A percentile compares a stretch with the other conserved stretches of the same genome.
Conservation (phyloP, 2,329 filamentous ascomycete genomes). For the Calonectria pteridis region DNA sequence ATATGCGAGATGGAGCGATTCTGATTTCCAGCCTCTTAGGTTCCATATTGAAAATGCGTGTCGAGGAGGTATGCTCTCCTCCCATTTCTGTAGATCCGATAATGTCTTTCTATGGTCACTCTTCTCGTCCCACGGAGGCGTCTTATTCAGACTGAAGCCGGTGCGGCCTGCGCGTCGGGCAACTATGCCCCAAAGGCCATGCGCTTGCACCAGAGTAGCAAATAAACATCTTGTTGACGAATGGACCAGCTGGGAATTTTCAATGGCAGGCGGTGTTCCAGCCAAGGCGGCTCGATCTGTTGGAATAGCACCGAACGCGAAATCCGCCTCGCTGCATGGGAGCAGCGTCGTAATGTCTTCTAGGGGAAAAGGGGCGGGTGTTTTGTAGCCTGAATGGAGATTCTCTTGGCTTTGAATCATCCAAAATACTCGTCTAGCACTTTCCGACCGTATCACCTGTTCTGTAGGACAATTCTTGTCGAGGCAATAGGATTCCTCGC, state of each 20-base stretch:
- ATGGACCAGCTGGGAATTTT: constrained; percentile 41
- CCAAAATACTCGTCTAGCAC: constrained; percentile 53
- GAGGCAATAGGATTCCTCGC: constrained; percentile 51
- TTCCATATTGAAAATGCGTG: constrained; percentile 54
- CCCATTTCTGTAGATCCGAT: constrained; percentile 42
- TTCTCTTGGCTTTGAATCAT: constrained; percentile 54
- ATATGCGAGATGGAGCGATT: constrained; percentile 52
- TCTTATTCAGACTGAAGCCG: constrained; percentile 18
- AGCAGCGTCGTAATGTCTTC: constrained; percentile 52
- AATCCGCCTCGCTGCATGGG: constrained; percentile 53
- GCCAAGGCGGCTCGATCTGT: constrained; percentile 46
- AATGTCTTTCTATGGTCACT: constrained; percentile 45
- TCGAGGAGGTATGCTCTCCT: constrained; percentile 46
- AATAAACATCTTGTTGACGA: constrained; percentile 49
- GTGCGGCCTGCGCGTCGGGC: constrained; percentile 45
- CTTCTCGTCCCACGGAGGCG: constrained; percentile 39
- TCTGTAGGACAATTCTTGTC: constrained; percentile 41
- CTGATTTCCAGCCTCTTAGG: constrained; percentile 50
- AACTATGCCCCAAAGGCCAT: constrained; percentile 53
- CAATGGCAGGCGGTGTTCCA: constrained; percentile 46
- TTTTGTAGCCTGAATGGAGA: constrained; percentile 51
- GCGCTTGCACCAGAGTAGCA: constrained; percentile 52
- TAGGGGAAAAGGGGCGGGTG: constrained; percentile 48
- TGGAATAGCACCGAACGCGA: constrained; percentile 50
- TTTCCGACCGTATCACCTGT: constrained; percentile 48